Evolutionary conservation across 2,329 filamentous ascomycete genomes (phyloP).

Genomic region (Coniochaeta sp.): DNA sequence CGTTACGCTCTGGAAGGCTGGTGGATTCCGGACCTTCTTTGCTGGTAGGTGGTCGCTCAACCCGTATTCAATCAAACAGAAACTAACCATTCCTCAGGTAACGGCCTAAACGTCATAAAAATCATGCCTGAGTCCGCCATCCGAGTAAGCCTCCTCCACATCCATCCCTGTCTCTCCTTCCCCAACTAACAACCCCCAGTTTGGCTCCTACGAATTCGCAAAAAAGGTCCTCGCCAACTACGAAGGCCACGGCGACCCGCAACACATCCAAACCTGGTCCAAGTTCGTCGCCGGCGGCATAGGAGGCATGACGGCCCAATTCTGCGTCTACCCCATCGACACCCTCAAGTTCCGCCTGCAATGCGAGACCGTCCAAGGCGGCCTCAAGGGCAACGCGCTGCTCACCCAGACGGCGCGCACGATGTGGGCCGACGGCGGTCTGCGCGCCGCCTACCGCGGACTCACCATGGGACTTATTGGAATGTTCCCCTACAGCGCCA

Average conservation of each 20-base stretch:
- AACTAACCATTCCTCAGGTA: conserved; percentile 58
- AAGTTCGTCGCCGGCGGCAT: conserved; percentile 88
- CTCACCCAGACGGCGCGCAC: conserved; percentile 77
- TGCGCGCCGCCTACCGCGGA: conserved; percentile 79
- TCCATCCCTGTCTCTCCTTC: background rate
- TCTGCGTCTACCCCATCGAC: conserved; percentile 91
- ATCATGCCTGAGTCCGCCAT: conserved; percentile 99
- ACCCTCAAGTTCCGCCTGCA: conserved; percentile 80
- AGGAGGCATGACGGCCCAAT: conserved; percentile 92
- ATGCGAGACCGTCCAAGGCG: conserved; percentile 85
- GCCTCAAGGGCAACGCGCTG: conserved; percentile 73
- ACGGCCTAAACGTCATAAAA: conserved; percentile 92
- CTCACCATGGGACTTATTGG: conserved; percentile 89
- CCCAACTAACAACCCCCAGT: conserved; percentile 35
- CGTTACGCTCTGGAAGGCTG: conserved; percentile 74
- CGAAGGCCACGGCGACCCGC: conserved; percentile 81
- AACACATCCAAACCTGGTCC: conserved; percentile 71
- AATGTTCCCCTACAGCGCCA: conserved; percentile 97
- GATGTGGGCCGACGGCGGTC: conserved; percentile 73
- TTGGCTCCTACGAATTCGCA: conserved; percentile 92
- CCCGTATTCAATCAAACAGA: no score
- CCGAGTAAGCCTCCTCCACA: conserved; percentile 42
- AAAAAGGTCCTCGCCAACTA: conserved; percentile 80
- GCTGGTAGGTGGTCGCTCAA: no score
- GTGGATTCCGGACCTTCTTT: conserved; percentile 84